phyloP scores from a whole-genome alignment of 805 yeast genomes.

The Sugiyamaella chiloensis region DNA sequence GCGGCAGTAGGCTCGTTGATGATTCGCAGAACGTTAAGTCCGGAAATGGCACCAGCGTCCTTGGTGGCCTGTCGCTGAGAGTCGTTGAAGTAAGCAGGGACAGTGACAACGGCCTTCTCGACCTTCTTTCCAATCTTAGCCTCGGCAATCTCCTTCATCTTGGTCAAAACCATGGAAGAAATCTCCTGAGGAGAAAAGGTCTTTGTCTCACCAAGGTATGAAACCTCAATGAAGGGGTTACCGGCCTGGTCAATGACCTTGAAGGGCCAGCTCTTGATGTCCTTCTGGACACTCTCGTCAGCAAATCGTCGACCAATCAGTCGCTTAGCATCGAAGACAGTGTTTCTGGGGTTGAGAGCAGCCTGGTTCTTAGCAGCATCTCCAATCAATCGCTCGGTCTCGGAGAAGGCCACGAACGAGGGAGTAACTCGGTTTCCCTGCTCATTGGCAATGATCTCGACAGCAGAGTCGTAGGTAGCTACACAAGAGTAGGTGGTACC shows the following conservation, averaged over 20 bases:
- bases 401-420: constrained; percentile 92
- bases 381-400: constrained; percentile 89
- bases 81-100: constrained; percentile 86
- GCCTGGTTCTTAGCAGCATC: constrained; percentile 98
- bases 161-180: constrained; percentile 85
- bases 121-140: constrained; percentile 75
- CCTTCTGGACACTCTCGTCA: constrained; percentile 82
- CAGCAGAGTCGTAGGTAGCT: constrained; percentile 90
- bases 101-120: constrained; percentile 81
- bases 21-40: constrained; percentile 78
- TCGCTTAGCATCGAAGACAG: constrained; percentile 86
- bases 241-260: constrained; percentile 67
- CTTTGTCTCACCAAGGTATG: constrained; percentile 80
- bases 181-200: constrained; percentile 92
- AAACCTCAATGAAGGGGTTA: constrained; percentile 79
- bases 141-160: constrained; percentile 87
- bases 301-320: constrained; percentile 87
- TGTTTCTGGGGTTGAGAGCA: constrained; percentile 86
- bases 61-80: constrained; percentile 88
- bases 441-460: constrained; percentile 94
- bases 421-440: constrained; percentile 99
- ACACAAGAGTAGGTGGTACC: constrained; percentile 97
- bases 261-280: constrained; percentile 93
- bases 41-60: constrained; percentile 86
- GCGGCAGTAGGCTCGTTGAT: constrained; percentile 95